Evolutionary conservation across 441 rosid genomes (phyloP).

Genomic region (Pelargonium australe): DNA sequence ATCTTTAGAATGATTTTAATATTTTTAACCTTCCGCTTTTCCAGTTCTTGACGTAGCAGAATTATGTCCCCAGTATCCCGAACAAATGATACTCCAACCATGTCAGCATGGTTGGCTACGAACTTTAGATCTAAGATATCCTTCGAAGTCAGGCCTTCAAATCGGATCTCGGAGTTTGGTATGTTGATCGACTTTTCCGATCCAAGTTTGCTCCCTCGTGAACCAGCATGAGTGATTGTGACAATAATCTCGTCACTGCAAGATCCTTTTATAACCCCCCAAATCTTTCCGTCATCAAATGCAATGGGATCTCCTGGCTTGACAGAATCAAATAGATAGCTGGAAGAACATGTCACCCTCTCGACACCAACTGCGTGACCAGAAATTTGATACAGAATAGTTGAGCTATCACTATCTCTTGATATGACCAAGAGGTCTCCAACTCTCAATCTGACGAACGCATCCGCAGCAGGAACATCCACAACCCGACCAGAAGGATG

Average conservation of each 20-base stretch:
- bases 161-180: slow-evolving; percentile 46
- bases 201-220: slow-evolving; percentile 58
- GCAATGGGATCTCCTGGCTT: slow-evolving; percentile 57
- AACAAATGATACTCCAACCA: slow-evolving; percentile 59
- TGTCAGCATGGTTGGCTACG: slow-evolving; percentile 57
- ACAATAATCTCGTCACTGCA: slow-evolving; percentile 49
- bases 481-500: slow-evolving; percentile 39
- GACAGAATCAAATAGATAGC: slow-evolving; percentile 59
- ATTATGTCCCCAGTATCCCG: slow-evolving; percentile 46
- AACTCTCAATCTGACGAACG: slow-evolving; percentile 46
- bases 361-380: slow-evolving; percentile 33
- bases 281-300: slow-evolving; percentile 67
- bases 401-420: slow-evolving; percentile 27
- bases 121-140: slow-evolving; percentile 60
- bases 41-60: slow-evolving; percentile 47
- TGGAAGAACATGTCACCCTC: slow-evolving; percentile 48
- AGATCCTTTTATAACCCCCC: slow-evolving; percentile 57
- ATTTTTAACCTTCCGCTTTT: slow-evolving; percentile 42
- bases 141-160: slow-evolving; percentile 64
- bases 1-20: slow-evolving; percentile 54
- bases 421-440: slow-evolving; percentile 56
- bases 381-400: slow-evolving; percentile 22
- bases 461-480: slow-evolving; percentile 48
- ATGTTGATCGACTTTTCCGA: slow-evolving; percentile 68
- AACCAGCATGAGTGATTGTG: slow-evolving; percentile 57